These are phyloP conservation scores for Globisporangium megalacanthum DNA, from an alignment of 352 stramenopile genomes.

Conservation along the genomic window DNA sequence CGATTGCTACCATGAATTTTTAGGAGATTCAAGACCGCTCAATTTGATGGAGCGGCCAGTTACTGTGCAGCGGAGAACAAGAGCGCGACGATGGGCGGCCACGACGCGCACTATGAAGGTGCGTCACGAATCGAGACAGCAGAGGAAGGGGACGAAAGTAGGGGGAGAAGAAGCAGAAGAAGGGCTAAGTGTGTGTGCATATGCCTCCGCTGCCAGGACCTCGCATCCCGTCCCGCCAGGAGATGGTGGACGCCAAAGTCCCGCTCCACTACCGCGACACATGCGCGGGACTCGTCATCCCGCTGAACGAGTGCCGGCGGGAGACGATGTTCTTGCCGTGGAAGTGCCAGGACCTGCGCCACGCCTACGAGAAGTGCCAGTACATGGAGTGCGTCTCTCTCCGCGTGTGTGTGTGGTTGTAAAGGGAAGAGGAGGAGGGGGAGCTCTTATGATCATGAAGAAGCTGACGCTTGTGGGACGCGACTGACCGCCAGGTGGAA, in stretches of 20 bases:
- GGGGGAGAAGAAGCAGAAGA: background rate
- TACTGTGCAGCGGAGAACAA: constrained; percentile 26
- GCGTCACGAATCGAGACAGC: background rate
- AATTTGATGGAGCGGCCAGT: constrained; percentile 5
- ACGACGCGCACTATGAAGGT: constrained; percentile 69
- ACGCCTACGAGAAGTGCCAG: constrained; percentile 98
- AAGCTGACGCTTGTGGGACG: background rate
- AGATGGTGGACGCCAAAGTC: constrained; percentile 93
- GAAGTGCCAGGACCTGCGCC: constrained; percentile 95
- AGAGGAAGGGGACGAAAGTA: background rate
- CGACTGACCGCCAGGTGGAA: constrained; percentile 49
- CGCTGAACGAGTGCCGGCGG: constrained; percentile 94
- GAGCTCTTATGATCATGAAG: background rate
- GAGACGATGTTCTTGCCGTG: constrained; percentile 92
- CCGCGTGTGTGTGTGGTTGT: background rate
- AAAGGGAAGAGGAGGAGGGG: background rate
- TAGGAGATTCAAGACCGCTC: too few relatives aligned
- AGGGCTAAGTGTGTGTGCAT: background rate
- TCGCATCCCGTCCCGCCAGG: constrained; percentile 75
- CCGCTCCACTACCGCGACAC: constrained; percentile 94
- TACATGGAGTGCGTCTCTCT: constrained; percentile 82
- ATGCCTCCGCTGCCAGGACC: constrained; percentile 32
- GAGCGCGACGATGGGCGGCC: constrained; percentile 45
- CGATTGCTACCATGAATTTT: background rate
- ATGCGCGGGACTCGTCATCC: constrained; percentile 94